Percentiles rank a stretch among this genome's conserved stretches.
phyloP scores from a whole-genome alignment of 2,329 filamentous ascomycete species.

The Pezicula rhizophila region DNA sequence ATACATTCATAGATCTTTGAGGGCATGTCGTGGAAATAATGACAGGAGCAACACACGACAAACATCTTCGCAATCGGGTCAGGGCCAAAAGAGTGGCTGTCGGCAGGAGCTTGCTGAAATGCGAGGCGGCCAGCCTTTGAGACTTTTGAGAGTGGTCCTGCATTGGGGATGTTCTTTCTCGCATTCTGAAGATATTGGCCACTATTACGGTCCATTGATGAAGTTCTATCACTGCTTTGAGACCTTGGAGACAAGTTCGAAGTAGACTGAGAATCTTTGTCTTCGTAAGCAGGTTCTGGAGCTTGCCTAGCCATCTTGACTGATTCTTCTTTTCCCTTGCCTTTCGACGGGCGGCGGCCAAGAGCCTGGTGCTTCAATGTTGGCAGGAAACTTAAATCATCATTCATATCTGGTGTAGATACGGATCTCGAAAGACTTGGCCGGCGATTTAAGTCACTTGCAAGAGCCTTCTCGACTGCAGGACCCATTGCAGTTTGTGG shows the following conservation, averaged over 20 bases:
- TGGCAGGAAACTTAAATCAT: constrained; percentile 30
- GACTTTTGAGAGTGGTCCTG: neutral
- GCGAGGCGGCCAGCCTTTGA: constrained; percentile 3
- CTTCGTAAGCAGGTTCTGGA: constrained; percentile 18
- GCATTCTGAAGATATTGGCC: constrained; percentile 20
- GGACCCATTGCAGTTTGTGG: neutral
- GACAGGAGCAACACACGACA: constrained; percentile 59
- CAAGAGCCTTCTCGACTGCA: constrained; percentile 1
- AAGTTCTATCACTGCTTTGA: constrained; percentile 11
- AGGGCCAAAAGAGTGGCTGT: neutral
- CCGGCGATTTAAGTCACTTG: constrained; percentile 3
- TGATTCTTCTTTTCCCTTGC: constrained; percentile 19
- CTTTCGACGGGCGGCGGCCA: constrained; percentile 15
- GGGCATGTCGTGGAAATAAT: constrained; percentile 61
- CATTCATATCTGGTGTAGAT: constrained; percentile 17
- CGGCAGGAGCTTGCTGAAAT: constrained; percentile 1
- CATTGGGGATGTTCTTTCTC: constrained; percentile 13
- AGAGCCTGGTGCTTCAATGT: constrained; percentile 35
- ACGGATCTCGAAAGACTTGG: constrained; percentile 12
- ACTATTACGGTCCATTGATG: constrained; percentile 1
- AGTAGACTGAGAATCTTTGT: neutral
- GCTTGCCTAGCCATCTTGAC: constrained; percentile 21
- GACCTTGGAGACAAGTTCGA: constrained; percentile 3
- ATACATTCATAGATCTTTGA: constrained; percentile 59
- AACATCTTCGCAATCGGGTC: constrained; percentile 52